Percentiles rank a stretch among this genome's conserved stretches.
Evolutionary conservation across 2,329 filamentous ascomycete species (phyloP).

Genomic region (Beauveria brongniartii): DNA sequence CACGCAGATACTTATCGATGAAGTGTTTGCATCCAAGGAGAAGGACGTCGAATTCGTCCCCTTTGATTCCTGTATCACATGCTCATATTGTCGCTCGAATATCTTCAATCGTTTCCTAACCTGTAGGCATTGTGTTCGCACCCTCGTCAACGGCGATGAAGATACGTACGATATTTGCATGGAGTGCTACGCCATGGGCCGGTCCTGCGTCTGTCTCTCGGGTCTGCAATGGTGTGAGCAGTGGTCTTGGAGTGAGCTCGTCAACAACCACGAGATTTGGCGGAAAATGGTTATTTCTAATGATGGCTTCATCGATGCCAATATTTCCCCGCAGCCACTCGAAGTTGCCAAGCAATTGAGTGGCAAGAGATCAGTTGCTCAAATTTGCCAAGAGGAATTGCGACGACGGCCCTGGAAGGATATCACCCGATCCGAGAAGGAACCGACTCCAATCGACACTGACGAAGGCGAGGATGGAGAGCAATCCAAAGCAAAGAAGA

Average conservation of each 20-base stretch:
- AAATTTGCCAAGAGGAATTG: constrained; percentile 90
- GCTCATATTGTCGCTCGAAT: constrained; percentile 90
- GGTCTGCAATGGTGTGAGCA: constrained; percentile 87
- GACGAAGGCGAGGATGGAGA: constrained; percentile 58
- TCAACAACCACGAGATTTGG: constrained; percentile 75
- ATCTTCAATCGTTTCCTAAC: constrained; percentile 97
- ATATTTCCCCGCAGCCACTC: constrained; percentile 61
- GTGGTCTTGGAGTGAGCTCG: constrained; percentile 74
- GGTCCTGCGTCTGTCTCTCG: constrained; percentile 84
- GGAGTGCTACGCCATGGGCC: constrained; percentile 97
- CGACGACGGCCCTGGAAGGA: constrained; percentile 74
- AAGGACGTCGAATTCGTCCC: constrained; percentile 65
- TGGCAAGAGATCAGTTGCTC: constrained; percentile 72
- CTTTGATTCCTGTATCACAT: constrained; percentile 88
- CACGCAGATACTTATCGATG: constrained; percentile 70
- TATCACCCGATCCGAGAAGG: constrained; percentile 53
- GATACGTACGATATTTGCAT: constrained; percentile 95
- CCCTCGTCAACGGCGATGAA: constrained; percentile 57
- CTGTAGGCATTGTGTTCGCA: constrained; percentile 72
- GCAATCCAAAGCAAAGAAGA: constrained; percentile 51
- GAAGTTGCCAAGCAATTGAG: constrained; percentile 58
- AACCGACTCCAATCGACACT: constrained; percentile 39
- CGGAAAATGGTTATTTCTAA: constrained; percentile 68
- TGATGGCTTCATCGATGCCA: constrained; percentile 57
- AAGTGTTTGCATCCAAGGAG: constrained; percentile 72